Evolutionary conservation across 164 flowering plant genomes (phyloP).

Genomic region (Piper longum): DNA sequence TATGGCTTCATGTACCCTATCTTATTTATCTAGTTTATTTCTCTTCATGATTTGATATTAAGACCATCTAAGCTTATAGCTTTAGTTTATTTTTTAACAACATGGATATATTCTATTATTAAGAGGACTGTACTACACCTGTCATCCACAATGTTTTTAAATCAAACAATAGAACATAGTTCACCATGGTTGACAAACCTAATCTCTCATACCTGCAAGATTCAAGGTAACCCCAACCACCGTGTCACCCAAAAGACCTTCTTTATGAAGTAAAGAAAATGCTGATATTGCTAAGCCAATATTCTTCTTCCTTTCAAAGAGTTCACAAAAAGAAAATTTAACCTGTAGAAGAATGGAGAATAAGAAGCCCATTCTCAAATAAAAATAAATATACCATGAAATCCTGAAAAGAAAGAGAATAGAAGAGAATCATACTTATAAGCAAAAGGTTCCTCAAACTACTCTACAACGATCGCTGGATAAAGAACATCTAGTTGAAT

Average conservation of each 20-base stretch:
- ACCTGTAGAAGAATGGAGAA: conserved; percentile 19
- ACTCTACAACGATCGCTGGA: conserved; percentile 86
- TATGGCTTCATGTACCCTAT: too few species aligned
- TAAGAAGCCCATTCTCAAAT: too few species aligned
- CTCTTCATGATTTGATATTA: too few species aligned
- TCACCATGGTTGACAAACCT: neutral
- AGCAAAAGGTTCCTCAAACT: conserved; percentile 51
- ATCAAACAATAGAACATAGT: too few species aligned
- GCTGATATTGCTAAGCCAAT: conserved; percentile 79
- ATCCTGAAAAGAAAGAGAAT: too few species aligned
- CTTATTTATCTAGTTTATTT: too few species aligned
- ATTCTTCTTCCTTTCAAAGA: conserved; percentile 91
- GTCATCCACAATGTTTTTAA: too few species aligned
- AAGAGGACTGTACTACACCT: too few species aligned
- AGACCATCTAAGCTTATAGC: too few species aligned
- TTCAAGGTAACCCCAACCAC: conserved; percentile 38
- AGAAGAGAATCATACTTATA: conserved; percentile 28
- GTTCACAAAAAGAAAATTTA: conserved; percentile 76
- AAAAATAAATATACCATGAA: too few species aligned
- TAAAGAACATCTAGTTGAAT: conserved; percentile 73
- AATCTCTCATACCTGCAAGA: conserved; percentile 47
- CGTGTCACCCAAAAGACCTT: conserved; percentile 21
- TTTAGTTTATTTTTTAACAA: too few species aligned
- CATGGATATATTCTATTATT: too few species aligned
- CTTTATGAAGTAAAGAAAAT: conserved; percentile 47